Percentiles rank a stretch among this genome's conserved stretches.
Evolutionary conservation across 2,329 filamentous ascomycete genomes (phyloP).

Genomic region (Xylaria sp.): DNA sequence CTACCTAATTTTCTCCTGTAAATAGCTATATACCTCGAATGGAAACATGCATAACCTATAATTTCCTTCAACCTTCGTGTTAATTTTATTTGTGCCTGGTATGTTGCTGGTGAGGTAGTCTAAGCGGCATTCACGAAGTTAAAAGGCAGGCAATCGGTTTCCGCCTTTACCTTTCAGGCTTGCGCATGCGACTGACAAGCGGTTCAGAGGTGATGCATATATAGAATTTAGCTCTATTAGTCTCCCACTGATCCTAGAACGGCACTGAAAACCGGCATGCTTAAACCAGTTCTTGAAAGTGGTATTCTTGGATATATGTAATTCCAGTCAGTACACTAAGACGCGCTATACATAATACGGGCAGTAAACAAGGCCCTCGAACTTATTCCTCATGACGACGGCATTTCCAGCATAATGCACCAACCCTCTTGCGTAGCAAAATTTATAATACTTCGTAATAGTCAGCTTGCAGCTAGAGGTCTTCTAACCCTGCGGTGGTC

Average conservation of each 20-base stretch:
- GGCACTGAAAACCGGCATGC: background rate
- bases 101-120: background rate
- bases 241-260: background rate
- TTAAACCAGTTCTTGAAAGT: background rate
- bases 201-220: background rate
- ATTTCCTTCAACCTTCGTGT: background rate
- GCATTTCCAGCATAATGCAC: background rate
- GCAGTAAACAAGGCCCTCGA: slow-evolving; percentile 1
- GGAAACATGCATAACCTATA: background rate
- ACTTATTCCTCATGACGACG: background rate
- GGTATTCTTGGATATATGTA: background rate
- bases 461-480: background rate
- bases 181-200: too few relatives aligned
- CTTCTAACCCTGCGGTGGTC: slow-evolving; percentile 18
- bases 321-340: slow-evolving; percentile 18
- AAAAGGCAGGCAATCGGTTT: background rate
- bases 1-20: background rate
- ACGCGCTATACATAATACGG: slow-evolving; percentile 15
- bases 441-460: background rate
- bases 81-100: background rate
- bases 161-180: background rate
- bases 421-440: background rate
- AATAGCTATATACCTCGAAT: background rate
- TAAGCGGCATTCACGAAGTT: background rate
- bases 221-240: background rate